Base-by-base conservation (phyloP, 2,329 filamentous ascomycete genomes). In the Davidsoniella neocaledoniae region DNA sequence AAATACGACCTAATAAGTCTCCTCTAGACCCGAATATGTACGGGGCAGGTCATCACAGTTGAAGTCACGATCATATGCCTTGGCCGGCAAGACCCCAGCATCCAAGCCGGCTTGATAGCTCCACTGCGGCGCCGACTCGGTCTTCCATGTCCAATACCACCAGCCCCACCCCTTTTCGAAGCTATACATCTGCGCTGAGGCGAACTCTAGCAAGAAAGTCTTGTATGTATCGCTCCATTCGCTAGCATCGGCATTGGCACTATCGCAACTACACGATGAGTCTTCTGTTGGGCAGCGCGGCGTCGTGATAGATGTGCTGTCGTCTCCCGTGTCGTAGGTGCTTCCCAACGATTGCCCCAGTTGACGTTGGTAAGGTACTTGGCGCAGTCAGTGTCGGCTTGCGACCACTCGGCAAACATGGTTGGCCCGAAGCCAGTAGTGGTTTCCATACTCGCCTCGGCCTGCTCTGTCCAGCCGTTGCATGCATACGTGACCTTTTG, bases 131-230 rank as follows among this genome's bases (percentile, higher is more conserved):
- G 83, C 80, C 56, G 66, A 72, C 69, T 96, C 90, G 26, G 90
- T 94, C 66, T 87, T 77, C 90, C 91, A 94, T 33, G 88, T 96
- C 91, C 91, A 98, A 67, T 98, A 98, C 68, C 94, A 95, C 91
- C 91, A 98, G 45, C 91, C 91, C 81, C 84, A 91, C 5, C 85
- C 86, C 55, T 81, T 79, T 64, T 96, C 90, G 60, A 96, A 98
- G 53, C 81, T 85, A 58, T 81, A 73, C 86, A 98, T 98, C 68
- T 98, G 91, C 49, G 88, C 91, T 65, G 94, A 82, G 5, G 91
- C 91, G 66, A 96, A 96, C 65, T 84, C 85, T 56, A 77, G 75
- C 55, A 98, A 69, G 65, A 90, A 96, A 57, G 79, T 68, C 67
- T 91, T 94, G 67, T 98, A 98, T 4, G 69, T 67, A 52, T 69